Percentiles rank a stretch among this genome's conserved stretches.
phyloP scores from a whole-genome alignment of 805 yeast genomes.

The Pichia sporocuriosa region DNA sequence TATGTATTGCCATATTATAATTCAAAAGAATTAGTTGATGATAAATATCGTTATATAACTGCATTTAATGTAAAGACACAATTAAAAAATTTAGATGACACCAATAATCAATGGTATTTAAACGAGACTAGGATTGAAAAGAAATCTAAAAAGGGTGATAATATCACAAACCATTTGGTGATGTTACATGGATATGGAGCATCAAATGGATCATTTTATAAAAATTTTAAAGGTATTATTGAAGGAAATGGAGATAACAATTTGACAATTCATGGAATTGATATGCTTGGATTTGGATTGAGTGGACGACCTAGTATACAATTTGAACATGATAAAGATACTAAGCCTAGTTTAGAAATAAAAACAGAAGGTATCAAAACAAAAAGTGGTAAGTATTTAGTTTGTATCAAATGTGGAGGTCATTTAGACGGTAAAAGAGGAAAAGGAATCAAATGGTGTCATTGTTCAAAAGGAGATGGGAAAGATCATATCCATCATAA shows the following conservation, averaged over 20 bases:
- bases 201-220: constrained; percentile 48
- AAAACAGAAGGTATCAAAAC: constrained; percentile 18
- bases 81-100: constrained; percentile 8
- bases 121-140: constrained; percentile 27
- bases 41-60: constrained; percentile 8
- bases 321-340: constrained; percentile 18
- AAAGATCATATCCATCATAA: not conserved
- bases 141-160: not conserved
- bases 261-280: constrained; percentile 35
- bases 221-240: constrained; percentile 42
- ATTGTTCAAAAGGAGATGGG: constrained; percentile 9
- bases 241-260: constrained; percentile 18
- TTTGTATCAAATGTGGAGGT: constrained; percentile 12
- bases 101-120: constrained; percentile 14
- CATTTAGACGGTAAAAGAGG: constrained; percentile 14
- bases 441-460: constrained; percentile 7
- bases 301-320: constrained; percentile 39
- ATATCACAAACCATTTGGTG: constrained; percentile 33
- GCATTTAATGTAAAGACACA: constrained; percentile 18
- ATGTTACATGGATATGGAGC: constrained; percentile 56
- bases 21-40: constrained; percentile 8
- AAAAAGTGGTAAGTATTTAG: constrained; percentile 12
- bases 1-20: constrained; percentile 24
- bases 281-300: constrained; percentile 49
- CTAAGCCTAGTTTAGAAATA: constrained; percentile 23